Evolutionary conservation across 176 grass and related monocot species (phyloP), one percentile per base, ranked within the genome.

Genomic region (Rhipidocladum racemiflorum): DNA sequence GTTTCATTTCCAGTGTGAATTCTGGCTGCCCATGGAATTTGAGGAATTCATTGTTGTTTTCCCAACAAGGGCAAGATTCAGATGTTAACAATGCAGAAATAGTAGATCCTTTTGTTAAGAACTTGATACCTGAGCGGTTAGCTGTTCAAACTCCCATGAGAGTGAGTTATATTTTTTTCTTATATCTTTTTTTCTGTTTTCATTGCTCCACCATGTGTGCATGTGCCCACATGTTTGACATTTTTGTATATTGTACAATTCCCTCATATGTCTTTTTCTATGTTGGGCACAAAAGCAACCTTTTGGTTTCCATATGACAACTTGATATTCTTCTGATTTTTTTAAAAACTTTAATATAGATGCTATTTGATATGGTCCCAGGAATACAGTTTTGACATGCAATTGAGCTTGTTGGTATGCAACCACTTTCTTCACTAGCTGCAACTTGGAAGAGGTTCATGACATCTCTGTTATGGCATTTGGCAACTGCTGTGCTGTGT

Each of bases 71-170:
- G 46, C 81, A 90, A 74, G 77, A 75, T 85, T 80, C 48, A 68
- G 81, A 77, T 87, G 89, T 83, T 71, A 68, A 74, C 54, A 67
- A 66, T 67, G 81, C 63, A 79, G 90, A 77, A 65, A 85, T 87
- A 82, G 66, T 79, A 74, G 94, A 97, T 43, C 80, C 91, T 89
- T 97, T 97, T 92, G 94, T 94, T 29, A 91, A 97, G 77, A 97
- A 97, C 79, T 85, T 97, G 76, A 92, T 97, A 90, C 94, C 94
- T 75, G 90, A 97, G 74, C 86, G 90, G 57, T 54, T 97, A 85
- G 89, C 91, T 61, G 90, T 94, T 76, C 94, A 94, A 85, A 88
- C 91, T 73, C 91, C 94, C 68, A 94, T 97, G 72, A 97, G 81
- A 84, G 92, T 93, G 74, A 79, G 85, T 85, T 53, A 7, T 50